Conservation (phyloP, 805 yeast genomes). For the Candida stauntonica region DNA sequence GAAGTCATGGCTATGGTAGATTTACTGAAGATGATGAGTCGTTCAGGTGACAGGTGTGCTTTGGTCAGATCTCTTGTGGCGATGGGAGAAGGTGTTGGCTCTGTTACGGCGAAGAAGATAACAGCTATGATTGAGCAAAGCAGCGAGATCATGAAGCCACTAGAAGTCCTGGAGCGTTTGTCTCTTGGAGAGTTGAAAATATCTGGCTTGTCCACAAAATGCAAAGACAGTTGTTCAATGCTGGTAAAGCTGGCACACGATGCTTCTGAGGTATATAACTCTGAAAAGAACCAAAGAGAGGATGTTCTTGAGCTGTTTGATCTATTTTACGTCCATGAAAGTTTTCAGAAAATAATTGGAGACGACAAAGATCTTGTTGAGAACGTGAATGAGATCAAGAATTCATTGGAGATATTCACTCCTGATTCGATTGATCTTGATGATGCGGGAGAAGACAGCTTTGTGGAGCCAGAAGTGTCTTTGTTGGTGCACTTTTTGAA, state of each 20-base stretch:
- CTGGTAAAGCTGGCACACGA: conserved; percentile 2
- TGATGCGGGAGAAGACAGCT: conserved; percentile 7
- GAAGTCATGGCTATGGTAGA: conserved; percentile 64
- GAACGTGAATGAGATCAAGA: conserved; percentile 38
- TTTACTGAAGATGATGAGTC: conserved; percentile 57
- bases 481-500: conserved; percentile 31
- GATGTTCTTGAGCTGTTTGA: conserved; percentile 15
- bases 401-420: conserved; percentile 33
- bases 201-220: conserved; percentile 7
- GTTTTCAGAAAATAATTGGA: conserved; percentile 6
- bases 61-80: conserved; percentile 49
- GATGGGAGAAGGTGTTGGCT: conserved; percentile 56
- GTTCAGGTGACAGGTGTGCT: conserved; percentile 58
- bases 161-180: conserved; percentile 10
- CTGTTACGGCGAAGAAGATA: conserved; percentile 14
- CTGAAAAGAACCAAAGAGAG: conserved; percentile 1
- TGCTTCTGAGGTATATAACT: conserved; percentile 1
- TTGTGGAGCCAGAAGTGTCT: conserved; percentile 17
- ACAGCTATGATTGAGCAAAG: conserved; percentile 8
- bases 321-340: conserved; percentile 1
- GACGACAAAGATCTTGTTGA: conserved; percentile 30
- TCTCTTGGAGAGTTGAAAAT: conserved; percentile 4
- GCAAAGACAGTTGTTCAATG: conserved; percentile 3
- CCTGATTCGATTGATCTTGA: conserved; percentile 18
- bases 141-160: conserved; percentile 1